Evolutionary conservation across 345 rosid species (phyloP).

Genomic region (Kernera saxatilis): DNA sequence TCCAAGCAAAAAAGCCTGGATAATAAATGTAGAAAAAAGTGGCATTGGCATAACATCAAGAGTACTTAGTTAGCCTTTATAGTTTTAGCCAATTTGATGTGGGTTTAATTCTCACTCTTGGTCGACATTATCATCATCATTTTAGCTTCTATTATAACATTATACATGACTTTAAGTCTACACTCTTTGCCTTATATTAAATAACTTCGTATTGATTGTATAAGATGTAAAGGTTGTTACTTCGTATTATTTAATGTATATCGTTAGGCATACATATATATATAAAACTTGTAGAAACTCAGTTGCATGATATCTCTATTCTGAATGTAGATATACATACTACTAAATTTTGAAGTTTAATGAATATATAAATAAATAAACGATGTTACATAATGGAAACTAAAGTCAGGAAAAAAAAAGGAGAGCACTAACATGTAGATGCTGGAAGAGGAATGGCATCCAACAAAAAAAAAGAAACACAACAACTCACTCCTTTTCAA

Average conservation of each 20-base stretch:
- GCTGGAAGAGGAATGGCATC: constrained; percentile 12
- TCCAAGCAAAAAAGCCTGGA: neutral
- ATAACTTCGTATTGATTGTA: neutral
- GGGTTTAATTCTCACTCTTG: neutral
- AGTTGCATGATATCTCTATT: neutral
- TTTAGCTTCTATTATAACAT: neutral
- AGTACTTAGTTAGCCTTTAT: neutral
- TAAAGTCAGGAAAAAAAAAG: neutral
- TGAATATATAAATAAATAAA: neutral
- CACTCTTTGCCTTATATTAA: neutral
- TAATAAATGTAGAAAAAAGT: neutral
- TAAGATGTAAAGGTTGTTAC: neutral
- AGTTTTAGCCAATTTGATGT: neutral
- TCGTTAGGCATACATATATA: neutral
- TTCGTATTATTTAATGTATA: neutral
- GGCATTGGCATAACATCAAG: neutral
- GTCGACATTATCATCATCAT: neutral
- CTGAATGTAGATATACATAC: neutral
- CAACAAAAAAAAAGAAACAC: neutral
- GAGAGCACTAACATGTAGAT: constrained; percentile 4
- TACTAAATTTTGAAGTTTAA: neutral
- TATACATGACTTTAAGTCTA: neutral
- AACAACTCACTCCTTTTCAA: neutral
- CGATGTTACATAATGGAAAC: neutral
- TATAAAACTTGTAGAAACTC: neutral